Conservation (phyloP, 2,329 filamentous ascomycete genomes). For the Fusarium beomiforme region DNA sequence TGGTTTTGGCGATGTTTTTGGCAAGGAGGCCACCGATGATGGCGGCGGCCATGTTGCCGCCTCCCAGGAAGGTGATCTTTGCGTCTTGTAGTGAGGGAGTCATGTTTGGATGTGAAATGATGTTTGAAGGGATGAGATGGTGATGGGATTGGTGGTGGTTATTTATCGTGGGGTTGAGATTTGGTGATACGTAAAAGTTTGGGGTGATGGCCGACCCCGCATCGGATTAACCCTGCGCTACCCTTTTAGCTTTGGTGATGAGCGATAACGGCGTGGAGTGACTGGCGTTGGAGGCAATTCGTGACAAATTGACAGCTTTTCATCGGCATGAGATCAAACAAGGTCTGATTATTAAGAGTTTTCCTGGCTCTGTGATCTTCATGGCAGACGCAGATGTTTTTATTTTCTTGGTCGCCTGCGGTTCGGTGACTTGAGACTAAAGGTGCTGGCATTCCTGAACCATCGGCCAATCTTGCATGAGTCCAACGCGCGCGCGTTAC, state of each 20-base stretch:
- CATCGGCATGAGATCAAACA: not conserved
- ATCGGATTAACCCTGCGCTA: conserved; percentile 34
- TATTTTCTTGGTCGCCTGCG: not conserved
- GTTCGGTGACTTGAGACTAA: no score
- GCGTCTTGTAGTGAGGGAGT: conserved; percentile 44
- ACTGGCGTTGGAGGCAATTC: not conserved
- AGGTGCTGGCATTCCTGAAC: no score
- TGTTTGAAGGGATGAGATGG: not conserved
- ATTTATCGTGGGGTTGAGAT: conserved; percentile 19
- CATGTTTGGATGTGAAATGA: conserved; percentile 27
- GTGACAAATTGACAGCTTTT: not conserved
- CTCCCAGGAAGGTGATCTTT: conserved; percentile 54
- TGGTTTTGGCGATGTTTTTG: conserved; percentile 54
- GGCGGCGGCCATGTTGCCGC: conserved; percentile 63
- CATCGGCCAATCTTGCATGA: no score
- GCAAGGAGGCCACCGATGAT: conserved; percentile 60
- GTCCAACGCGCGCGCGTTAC: no score
- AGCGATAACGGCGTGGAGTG: conserved; percentile 22
- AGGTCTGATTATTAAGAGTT: accelerated
- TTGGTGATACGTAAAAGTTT: conserved; percentile 31
- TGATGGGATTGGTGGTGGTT: not conserved
- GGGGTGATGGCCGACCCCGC: conserved; percentile 28
- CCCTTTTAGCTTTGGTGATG: conserved; percentile 12
- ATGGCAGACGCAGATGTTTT: accelerated
- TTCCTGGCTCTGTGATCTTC: accelerated